These are phyloP conservation scores for Auriscalpium microsporum DNA, from an alignment of 768 basidiomycete species.

Conservation along the genomic window DNA sequence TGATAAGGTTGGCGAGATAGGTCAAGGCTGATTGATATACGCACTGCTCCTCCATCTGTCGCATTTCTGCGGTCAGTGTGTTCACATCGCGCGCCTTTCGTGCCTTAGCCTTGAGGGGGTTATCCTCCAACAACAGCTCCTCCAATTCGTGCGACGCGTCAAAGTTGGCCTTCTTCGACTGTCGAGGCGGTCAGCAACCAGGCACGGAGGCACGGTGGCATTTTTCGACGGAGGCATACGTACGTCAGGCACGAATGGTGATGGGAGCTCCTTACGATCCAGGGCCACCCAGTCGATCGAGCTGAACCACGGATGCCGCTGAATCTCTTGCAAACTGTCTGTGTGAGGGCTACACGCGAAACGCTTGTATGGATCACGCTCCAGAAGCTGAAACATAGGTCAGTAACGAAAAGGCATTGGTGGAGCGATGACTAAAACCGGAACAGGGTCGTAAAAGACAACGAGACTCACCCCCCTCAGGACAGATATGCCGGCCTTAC, in stretches of 20 bases:
- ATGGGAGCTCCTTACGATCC: slow-evolving; percentile 61
- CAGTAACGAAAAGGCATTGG: neutral
- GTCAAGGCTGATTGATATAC: slow-evolving; percentile 15
- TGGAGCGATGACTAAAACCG: neutral
- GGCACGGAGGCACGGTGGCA: no score
- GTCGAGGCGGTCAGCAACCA: neutral
- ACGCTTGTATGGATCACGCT: slow-evolving; percentile 74
- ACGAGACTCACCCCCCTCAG: slow-evolving; percentile 61
- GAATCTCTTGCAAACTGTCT: slow-evolving; percentile 74
- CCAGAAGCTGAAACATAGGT: slow-evolving; percentile 54
- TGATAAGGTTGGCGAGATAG: slow-evolving; percentile 1
- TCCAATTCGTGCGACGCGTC: slow-evolving; percentile 98
- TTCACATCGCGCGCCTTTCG: slow-evolving; percentile 82
- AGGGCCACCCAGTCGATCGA: slow-evolving; percentile 85
- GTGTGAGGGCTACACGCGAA: slow-evolving; percentile 76
- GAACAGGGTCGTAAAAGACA: slow-evolving; percentile 2
- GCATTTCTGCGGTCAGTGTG: slow-evolving; percentile 82
- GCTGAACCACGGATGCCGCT: slow-evolving; percentile 78
- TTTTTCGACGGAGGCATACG: slow-evolving; percentile 18
- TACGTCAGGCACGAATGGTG: slow-evolving; percentile 89
- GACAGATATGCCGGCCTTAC: slow-evolving; percentile 66
- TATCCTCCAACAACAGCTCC: slow-evolving; percentile 91
- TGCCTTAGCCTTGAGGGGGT: slow-evolving; percentile 90
- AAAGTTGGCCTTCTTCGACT: slow-evolving; percentile 99
- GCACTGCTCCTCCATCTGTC: slow-evolving; percentile 98